Conservation (phyloP, 1,284 basidiomycete genomes). For the Pterulicium gracile region DNA sequence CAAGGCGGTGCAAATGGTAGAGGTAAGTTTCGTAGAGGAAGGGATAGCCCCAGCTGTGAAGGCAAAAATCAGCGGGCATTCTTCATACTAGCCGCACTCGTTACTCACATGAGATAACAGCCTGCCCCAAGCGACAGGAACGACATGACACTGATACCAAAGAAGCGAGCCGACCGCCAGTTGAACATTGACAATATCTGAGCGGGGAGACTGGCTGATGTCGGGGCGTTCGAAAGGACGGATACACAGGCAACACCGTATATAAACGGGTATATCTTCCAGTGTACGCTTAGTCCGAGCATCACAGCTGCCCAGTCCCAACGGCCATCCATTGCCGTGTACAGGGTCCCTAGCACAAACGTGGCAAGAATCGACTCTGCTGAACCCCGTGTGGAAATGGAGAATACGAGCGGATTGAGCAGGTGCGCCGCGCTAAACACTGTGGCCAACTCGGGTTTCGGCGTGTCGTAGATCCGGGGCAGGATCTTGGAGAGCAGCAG, state of each 20-base stretch:
- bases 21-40: slow-evolving; percentile 91
- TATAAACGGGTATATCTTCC: slow-evolving; percentile 94
- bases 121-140: slow-evolving; percentile 55
- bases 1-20: slow-evolving; percentile 85
- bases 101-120: slow-evolving; percentile 72
- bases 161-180: slow-evolving; percentile 55
- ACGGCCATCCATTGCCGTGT: slow-evolving; percentile 36
- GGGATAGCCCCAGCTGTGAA: slow-evolving; percentile 82
- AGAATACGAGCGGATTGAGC: slow-evolving; percentile 89
- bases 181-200: slow-evolving; percentile 37
- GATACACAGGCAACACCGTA: slow-evolving; percentile 76
- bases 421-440: slow-evolving; percentile 61
- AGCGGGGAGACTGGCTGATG: slow-evolving; percentile 15
- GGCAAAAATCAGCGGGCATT: no score
- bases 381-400: slow-evolving; percentile 93
- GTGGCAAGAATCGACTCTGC: slow-evolving; percentile 85
- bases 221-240: slow-evolving; percentile 35
- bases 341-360: slow-evolving; percentile 71
- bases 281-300: slow-evolving; percentile 77
- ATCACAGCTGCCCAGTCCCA: slow-evolving; percentile 59
- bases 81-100: no score
- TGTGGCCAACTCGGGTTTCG: slow-evolving; percentile 24
- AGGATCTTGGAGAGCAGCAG: slow-evolving; percentile 48
- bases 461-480: slow-evolving; percentile 13
- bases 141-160: slow-evolving; percentile 51